Base-by-base conservation (phyloP, 805 yeast species). In the Nakazawaea molendinolei region DNA sequence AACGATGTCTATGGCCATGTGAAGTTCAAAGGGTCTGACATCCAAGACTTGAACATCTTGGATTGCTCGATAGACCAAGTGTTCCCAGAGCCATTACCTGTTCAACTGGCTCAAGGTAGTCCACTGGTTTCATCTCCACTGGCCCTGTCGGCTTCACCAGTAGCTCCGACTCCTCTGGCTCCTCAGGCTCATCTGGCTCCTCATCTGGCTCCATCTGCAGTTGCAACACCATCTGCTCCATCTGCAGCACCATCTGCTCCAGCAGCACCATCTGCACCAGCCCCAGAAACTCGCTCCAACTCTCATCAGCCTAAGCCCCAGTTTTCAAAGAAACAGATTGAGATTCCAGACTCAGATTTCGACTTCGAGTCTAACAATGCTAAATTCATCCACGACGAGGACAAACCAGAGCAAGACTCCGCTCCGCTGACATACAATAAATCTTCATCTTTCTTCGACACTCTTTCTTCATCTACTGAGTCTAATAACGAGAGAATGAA, bases 11-110 rank as follows among this genome's bases (percentile, higher is more conserved):
- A 76, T 58, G 89, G 84, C 19, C 74, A 72, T 39, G 86, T 92
- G 34, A 84, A 82, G 38, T 83, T 92, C 56, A 76, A 89, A 48
- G 98, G 98, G 25, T 75, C 84, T 18, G 97, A 90, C 50, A 97
- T 92, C 16, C 83, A 85, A 60, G 95, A 84, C 51, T 69, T 92
- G 57, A 76, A 77, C 46, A 92, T 92, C 38, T 68, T 90, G 51
- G 97, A 87, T 44, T 68, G 67, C 24, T 76, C 79, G 4, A 61
- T 79, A 40, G 79, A 76, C 28, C 74, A 74, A 41, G 83, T 81
- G 21, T 67, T 69, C 45, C 81, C 86, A 1, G 72, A 58, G 28
- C 61, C 65, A 8, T 53, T 63, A 38, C 64, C 69, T 16, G 7
- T 19, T 14, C 26, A 12, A 22, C 26, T 19, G 7, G 10, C 21